A percentile compares a stretch with the other conserved stretches of the same genome.
Evolutionary conservation across 345 rosid genomes (phyloP).

Genomic region (Aquilaria yunnanensis): DNA sequence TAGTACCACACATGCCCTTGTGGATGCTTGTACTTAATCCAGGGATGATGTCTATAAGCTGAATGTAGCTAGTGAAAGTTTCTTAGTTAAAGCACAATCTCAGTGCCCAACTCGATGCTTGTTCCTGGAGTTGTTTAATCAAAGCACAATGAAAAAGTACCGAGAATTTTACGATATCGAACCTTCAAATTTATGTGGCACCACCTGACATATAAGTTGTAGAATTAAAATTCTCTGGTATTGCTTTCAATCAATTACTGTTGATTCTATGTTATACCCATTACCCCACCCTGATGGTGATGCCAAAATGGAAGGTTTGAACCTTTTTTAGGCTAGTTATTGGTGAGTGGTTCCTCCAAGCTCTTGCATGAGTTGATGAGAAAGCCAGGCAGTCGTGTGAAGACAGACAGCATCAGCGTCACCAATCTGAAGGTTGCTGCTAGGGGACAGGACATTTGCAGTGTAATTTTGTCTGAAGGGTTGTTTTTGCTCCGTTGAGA

Average conservation of each 20-base stretch:
- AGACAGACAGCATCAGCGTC: no score
- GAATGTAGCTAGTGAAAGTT: slow-evolving; percentile 42
- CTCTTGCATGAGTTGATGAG: slow-evolving; percentile 2
- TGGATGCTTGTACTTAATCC: slow-evolving; percentile 38
- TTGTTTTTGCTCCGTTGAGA: background rate
- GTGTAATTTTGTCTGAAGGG: background rate
- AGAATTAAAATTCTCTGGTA: background rate
- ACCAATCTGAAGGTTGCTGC: background rate
- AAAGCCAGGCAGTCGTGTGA: background rate
- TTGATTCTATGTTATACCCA: no score
- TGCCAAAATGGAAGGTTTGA: no score
- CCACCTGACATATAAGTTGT: background rate
- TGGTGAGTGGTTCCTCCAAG: no score
- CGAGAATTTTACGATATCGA: background rate
- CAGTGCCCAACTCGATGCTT: slow-evolving; percentile 3
- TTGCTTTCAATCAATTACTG: no score
- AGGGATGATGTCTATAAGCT: slow-evolving; percentile 33
- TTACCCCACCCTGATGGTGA: no score
- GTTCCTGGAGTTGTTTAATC: background rate
- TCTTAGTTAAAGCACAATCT: slow-evolving; percentile 10
- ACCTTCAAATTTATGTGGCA: background rate
- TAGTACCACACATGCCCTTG: slow-evolving; percentile 29
- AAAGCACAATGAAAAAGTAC: background rate
- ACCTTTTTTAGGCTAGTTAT: no score
- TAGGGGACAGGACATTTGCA: background rate